Percentiles rank a stretch among this genome's conserved stretches.
Evolutionary conservation across 2,329 filamentous ascomycete species (phyloP).

Genomic region (Zasmidium angulare): DNA sequence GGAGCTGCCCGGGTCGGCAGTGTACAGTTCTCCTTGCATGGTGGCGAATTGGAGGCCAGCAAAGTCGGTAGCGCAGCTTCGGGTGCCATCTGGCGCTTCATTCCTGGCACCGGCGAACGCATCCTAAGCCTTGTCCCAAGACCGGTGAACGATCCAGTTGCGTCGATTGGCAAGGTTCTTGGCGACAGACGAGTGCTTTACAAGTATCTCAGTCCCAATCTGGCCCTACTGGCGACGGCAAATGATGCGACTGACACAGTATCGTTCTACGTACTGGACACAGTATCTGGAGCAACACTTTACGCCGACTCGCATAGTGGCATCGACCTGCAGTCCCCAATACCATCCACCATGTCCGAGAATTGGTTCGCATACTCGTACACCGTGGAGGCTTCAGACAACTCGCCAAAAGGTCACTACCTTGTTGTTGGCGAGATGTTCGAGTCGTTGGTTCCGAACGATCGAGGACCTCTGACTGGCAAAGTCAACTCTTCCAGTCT

Average conservation of each 20-base stretch:
- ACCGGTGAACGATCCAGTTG: conserved; percentile 78
- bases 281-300: conserved; percentile 78
- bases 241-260: conserved; percentile 60
- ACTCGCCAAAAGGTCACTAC: conserved; percentile 75
- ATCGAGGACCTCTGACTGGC: conserved; percentile 75
- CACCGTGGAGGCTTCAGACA: conserved; percentile 52
- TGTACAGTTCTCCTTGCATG: conserved; percentile 28
- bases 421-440: conserved; percentile 85
- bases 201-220: conserved; percentile 92
- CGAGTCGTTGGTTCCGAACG: conserved; percentile 79
- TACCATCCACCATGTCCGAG: conserved; percentile 79
- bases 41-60: conserved; percentile 30
- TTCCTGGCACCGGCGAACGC: conserved; percentile 63
- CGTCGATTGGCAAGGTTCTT: conserved; percentile 91
- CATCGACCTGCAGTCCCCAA: conserved; percentile 71
- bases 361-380: conserved; percentile 95
- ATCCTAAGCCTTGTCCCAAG: conserved; percentile 68
- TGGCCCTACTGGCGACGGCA: conserved; percentile 71
- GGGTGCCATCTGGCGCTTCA: conserved; percentile 66
- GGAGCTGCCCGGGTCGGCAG: conserved; percentile 4
- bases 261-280: conserved; percentile 78
- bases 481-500: conserved; percentile 76
- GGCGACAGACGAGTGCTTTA: conserved; percentile 92
- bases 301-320: conserved; percentile 68
- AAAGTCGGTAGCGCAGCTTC: conserved; percentile 12